Evolutionary conservation across 2,329 filamentous ascomycete genomes (phyloP).

Genomic region (Colletotrichum noveboracense): DNA sequence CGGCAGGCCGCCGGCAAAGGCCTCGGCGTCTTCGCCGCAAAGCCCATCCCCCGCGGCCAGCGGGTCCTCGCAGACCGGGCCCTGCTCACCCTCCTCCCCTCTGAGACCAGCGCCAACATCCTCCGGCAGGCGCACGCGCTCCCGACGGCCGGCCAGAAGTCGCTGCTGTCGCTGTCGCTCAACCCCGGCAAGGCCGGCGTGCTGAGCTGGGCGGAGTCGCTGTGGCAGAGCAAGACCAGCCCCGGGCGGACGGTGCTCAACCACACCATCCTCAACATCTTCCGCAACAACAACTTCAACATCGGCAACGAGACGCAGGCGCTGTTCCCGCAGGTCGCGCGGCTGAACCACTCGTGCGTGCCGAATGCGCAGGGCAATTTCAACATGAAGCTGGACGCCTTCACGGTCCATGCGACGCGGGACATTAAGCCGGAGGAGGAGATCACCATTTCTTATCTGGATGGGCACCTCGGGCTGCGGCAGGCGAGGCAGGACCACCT

Average conservation of each 20-base stretch:
- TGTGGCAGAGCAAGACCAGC: constrained; percentile 11
- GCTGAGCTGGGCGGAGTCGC: constrained; percentile 11
- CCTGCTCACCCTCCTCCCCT: constrained; percentile 8
- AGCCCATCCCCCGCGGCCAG: not conserved
- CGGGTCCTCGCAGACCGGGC: constrained; percentile 14
- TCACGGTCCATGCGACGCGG: constrained; percentile 12
- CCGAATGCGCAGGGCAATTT: constrained; percentile 19
- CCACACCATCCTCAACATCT: constrained; percentile 20
- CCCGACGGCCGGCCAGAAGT: not conserved
- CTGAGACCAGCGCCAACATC: not conserved
- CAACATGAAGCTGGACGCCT: not conserved
- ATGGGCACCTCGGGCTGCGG: constrained; percentile 1
- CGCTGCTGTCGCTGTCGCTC: not conserved
- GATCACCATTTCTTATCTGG: constrained; percentile 19
- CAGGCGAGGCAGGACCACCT: not conserved
- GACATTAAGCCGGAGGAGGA: constrained; percentile 7
- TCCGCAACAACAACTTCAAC: constrained; percentile 20
- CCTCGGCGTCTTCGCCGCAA: constrained; percentile 13
- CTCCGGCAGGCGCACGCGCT: not conserved
- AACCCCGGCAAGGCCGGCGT: constrained; percentile 9
- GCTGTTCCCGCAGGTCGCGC: constrained; percentile 11
- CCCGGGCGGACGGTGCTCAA: not conserved
- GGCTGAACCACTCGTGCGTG: constrained; percentile 17
- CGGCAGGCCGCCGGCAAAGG: constrained; percentile 15
- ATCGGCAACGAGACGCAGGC: not conserved